Evolutionary conservation across 1,284 basidiomycete species (phyloP), one percentile per base, ranked within the genome.

Genomic region (Cystobasidium sp.): DNA sequence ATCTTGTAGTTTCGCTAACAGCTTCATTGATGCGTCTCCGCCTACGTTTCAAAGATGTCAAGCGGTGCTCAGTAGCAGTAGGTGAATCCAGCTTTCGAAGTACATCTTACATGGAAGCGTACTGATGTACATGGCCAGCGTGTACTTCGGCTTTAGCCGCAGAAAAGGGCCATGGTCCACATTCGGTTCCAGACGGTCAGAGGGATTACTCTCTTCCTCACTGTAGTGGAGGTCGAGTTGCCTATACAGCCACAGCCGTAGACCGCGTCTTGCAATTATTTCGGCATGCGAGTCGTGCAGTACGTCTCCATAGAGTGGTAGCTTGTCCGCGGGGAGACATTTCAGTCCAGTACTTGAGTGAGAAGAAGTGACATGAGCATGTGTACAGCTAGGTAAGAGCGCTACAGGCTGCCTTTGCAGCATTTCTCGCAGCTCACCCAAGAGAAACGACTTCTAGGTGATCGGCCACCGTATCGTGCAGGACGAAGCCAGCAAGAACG

Each of bases 271-370:
- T 0, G 93, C 92, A 16, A 97, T 85, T 18, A 96, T 87, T 82
- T 97, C 94, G 3, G 94, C 95, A 81, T 97, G 94, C 62, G 87
- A 89, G 80, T 97, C 94, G 80, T 96, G 93, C 37, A 97, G 77
- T 0, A 89, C 86, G 79, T 97, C 92, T 0, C 94, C 95, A n/a
- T 85, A 83, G 1, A 82, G 79, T 0, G 92, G 88, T 0, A 93
- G 84, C 62, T 86, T 86, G 0, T 82, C 79, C 14, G 84, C 86
- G 0, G 94, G 92, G 0, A 95, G 86, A 78, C 91, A 93, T 84
- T 96, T 97, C 8, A 91, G 90, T 8, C 95, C 94, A 1, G 93
- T 92, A 0, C 88, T 91, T 14, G 94, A 81, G 43, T 20, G 1
- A 47, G 16, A 44, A 41, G 44, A 47, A 46, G 14, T 7, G 14